Evolutionary conservation across 73 alveolate species (phyloP), one percentile per base, ranked within the genome.

Genomic region (Paramecium caudatum): DNA sequence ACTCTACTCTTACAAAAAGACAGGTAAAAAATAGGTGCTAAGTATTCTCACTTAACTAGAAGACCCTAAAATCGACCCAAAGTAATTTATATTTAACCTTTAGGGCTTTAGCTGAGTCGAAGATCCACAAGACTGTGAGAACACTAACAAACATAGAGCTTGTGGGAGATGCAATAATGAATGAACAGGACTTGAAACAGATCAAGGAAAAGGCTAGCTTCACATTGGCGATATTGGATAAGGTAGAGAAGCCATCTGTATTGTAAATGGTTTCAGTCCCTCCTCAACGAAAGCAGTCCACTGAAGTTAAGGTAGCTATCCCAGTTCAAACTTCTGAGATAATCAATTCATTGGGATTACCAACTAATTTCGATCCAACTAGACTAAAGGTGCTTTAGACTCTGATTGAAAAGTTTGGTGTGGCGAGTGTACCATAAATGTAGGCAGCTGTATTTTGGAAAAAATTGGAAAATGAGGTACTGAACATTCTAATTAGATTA

Each of bases 381-480:
- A 25, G 88, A 45, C 10, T 74, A 3, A 74, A 74, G n/a, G 88
- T 74, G 1, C 32, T 74, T 2, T 19, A 45, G 30, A 41, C 43
- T 3, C 1, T 74, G 32, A 74, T 74, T 2, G 39, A 74, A 34
- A 36, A 37, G 17, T 45, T 74, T 34, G 0, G 25, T 0, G 55
- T 15, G 6, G 68, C 19, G 10, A n/a, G 19, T n/a, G 43, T 27
- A 25, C 49, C 88, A 10, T 10, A 6, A 0, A 16, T 34, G 12
- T 63, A 74, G 21, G 21, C n/a, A 13, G 55, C 55, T n/a, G 19
- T 16, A 41, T 74, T 39, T 41, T 30, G 55, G 25, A 74, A 13
- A 13, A 74, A n/a, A 74, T 74, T 74, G 27, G 88, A 74, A 74
- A 37, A 37, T 16, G 88, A 74, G 32, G 88, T 74, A 74, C 33